These are phyloP conservation scores for Iris pallida DNA, from an alignment of 116 monocot genomes.

Conservation along the genomic window DNA sequence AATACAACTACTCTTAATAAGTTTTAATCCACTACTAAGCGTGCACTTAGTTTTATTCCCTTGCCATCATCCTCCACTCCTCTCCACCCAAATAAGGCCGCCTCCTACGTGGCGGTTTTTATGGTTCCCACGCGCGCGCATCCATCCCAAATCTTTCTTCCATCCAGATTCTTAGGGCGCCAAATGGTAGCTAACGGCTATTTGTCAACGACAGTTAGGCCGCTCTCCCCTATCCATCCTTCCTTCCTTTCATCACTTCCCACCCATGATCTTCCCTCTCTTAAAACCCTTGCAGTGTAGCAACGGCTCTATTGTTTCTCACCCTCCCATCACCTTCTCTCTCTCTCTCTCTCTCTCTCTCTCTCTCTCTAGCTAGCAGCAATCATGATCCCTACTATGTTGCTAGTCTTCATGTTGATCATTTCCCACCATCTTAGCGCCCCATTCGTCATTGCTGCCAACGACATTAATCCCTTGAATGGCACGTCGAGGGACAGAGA, in stretches of 20 bases:
- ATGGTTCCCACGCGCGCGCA: no score
- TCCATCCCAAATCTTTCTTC: no score
- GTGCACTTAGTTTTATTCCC: no score
- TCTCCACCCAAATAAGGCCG: no score
- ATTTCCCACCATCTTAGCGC: background rate
- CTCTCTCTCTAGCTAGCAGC: background rate
- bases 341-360: background rate
- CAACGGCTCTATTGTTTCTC: background rate
- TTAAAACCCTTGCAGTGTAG: conserved; percentile 39
- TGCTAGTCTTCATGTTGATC: conserved; percentile 3
- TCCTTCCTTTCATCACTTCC: conserved; percentile 7
- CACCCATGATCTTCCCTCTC: background rate
- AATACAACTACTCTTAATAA: no score
- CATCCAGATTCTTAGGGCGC: conserved; percentile 20
- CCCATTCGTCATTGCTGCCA: background rate
- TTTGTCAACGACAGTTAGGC: conserved; percentile 53
- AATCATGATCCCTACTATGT: conserved; percentile 8
- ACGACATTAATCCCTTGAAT: background rate
- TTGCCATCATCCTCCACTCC: no score
- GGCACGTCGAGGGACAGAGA: conserved; percentile 23
- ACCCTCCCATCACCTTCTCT: background rate
- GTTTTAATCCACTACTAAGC: no score
- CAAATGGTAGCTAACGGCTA: conserved; percentile 31
- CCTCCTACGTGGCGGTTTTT: no score
- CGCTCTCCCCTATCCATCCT: conserved; percentile 9